phyloP scores from a whole-genome alignment of 2,329 filamentous ascomycete genomes.

The Podosphaera leucotricha region DNA sequence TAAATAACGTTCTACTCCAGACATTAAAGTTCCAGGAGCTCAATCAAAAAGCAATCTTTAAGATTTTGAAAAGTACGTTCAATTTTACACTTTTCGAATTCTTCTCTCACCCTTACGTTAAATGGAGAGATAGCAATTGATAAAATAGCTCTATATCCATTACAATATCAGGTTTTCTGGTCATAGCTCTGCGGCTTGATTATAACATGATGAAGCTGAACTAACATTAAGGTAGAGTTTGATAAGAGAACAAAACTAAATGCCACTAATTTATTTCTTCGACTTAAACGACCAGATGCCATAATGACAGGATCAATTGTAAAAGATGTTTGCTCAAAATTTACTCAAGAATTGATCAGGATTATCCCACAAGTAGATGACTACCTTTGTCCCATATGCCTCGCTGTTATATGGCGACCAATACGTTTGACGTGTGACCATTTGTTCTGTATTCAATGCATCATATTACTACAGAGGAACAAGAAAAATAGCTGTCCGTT shows the following conservation, averaged over 20 bases:
- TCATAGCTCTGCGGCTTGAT: not conserved
- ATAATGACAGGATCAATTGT: slow-evolving; percentile 45
- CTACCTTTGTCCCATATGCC: slow-evolving; percentile 62
- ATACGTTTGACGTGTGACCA: slow-evolving; percentile 55
- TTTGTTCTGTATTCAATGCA: slow-evolving; percentile 63
- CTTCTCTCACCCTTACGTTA: not conserved
- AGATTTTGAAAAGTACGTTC: slow-evolving; percentile 59
- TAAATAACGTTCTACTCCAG: slow-evolving; percentile 57
- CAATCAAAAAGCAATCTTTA: slow-evolving; percentile 51
- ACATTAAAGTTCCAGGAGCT: slow-evolving; percentile 68
- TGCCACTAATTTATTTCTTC: slow-evolving; percentile 37
- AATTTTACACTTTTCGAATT: not conserved
- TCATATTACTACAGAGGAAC: slow-evolving; percentile 55
- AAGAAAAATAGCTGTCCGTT: slow-evolving; percentile 48
- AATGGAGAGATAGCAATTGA: not conserved
- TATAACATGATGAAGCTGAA: not conserved
- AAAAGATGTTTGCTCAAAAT: slow-evolving; percentile 49
- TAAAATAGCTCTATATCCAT: not conserved
- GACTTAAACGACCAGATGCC: slow-evolving; percentile 31
- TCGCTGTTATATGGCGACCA: slow-evolving; percentile 56
- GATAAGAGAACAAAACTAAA: slow-evolving; percentile 63
- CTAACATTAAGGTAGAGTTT: slow-evolving; percentile 33
- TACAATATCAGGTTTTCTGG: not conserved
- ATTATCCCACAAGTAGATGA: slow-evolving; percentile 66
- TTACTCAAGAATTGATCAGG: slow-evolving; percentile 47